Base-by-base conservation (phyloP, 2,329 filamentous ascomycete genomes). In the Scleromitrula shiraiana region DNA sequence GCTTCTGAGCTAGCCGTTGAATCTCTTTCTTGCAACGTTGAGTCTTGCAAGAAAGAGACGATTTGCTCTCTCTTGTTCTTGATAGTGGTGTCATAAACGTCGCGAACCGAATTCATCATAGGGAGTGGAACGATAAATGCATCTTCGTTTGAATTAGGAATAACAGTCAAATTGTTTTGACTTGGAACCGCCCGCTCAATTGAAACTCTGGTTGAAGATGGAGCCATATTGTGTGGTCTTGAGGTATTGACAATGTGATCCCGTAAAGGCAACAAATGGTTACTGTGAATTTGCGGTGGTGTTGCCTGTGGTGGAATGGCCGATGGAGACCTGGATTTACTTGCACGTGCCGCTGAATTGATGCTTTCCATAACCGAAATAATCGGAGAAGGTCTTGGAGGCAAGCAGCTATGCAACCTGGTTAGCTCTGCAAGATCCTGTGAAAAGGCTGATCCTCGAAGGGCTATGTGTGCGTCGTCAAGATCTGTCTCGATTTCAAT, bases 51-150 rank as follows among this genome's bases (percentile, higher is more conserved):
- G 52, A 77, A 80, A 1, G 67, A 63, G 14, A 68, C 63, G n/a
- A 77, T 70, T 1, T 69, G 64, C 6, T 60, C 54, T 49, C 68
- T 70, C 52, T 69, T 67, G 12, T 70, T 64, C 9, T 67, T 59
- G 15, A 82, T 65, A 1, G 70, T 68, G 24, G 73, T 69, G 30
- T 74, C 65, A 52, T 82, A 82, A 14, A 71, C 65, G 2, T 71
- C 68, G 14, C 78, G 71, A 7, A 70, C 66, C 43, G 70, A 75
- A 12, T 75, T 67, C 14, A 75, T 71, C 53, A 82, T 73, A 0
- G 78, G 76, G 0, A 83, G 64, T 1, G 79, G 80, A 26, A 83
- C 64, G 4, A 74, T 55, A 52, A 74, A 74, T 38, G 78, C 73
- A 46, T 65, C 66, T 15, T 56, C 53, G 22, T 62, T 66, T 3